These are phyloP conservation scores for Madurella fahalii DNA, from an alignment of 2,329 filamentous ascomycete species.

Conservation along the genomic window DNA sequence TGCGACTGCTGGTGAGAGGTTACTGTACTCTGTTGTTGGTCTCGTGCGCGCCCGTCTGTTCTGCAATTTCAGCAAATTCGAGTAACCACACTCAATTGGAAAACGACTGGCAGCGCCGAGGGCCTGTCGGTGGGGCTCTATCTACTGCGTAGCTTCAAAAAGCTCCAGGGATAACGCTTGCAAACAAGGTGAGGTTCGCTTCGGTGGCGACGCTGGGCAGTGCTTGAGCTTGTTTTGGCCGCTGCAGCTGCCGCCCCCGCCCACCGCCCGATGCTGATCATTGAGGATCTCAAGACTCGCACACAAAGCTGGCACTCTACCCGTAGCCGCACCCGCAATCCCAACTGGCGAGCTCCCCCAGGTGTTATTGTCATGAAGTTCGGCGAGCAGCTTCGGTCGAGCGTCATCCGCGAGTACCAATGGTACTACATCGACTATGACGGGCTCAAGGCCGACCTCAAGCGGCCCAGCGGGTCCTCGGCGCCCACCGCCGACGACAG, in stretches of 20 bases:
- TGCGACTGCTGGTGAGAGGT: too few relatives aligned
- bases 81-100: too few relatives aligned
- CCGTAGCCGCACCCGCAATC: conserved; percentile 23
- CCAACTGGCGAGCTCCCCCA: conserved; percentile 39
- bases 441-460: conserved; percentile 81
- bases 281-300: conserved; percentile 46
- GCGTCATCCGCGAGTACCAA: conserved; percentile 92
- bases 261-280: conserved; percentile 45
- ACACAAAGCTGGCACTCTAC: conserved; percentile 40
- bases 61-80: too few relatives aligned
- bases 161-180: not conserved
- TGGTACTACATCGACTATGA: conserved; percentile 99
- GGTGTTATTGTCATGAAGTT: conserved; percentile 70
- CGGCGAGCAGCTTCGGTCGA: conserved; percentile 93
- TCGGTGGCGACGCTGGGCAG: not conserved
- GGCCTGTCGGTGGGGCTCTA: too few relatives aligned
- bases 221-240: not conserved
- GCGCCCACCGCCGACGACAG: conserved; percentile 28
- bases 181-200: not conserved
- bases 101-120: too few relatives aligned
- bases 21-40: not conserved
- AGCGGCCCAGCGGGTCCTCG: conserved; percentile 58
- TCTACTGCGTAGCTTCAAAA: not conserved
- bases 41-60: not conserved
- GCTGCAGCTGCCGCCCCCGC: not conserved